phyloP scores from a whole-genome alignment of 352 stramenopile genomes.

The Globisporangium apiculatum region DNA sequence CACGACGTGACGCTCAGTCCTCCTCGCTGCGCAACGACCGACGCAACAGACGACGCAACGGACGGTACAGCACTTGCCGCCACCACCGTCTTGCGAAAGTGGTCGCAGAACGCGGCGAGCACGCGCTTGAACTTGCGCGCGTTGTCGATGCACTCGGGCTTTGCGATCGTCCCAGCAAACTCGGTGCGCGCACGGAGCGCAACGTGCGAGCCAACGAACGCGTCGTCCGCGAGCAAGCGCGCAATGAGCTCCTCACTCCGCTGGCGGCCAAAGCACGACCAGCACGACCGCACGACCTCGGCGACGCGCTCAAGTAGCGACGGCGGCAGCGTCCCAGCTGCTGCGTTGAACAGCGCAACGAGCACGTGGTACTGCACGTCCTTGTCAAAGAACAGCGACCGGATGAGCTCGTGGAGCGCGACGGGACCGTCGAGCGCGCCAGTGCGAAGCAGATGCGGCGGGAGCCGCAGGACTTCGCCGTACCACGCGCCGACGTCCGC shows the following conservation, averaged over 20 bases:
- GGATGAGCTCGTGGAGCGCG: constrained; percentile 53
- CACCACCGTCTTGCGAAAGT: constrained; percentile 58
- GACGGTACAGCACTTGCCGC: neutral
- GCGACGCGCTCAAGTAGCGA: constrained; percentile 57
- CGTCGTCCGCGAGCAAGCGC: constrained; percentile 50
- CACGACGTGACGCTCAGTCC: constrained; percentile 2
- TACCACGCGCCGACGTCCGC: constrained; percentile 64
- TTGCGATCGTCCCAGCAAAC: constrained; percentile 54
- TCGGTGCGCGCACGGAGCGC: constrained; percentile 38
- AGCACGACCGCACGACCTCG: constrained; percentile 70
- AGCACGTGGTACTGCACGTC: constrained; percentile 69
- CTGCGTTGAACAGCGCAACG: constrained; percentile 60
- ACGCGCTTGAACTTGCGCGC: constrained; percentile 76
- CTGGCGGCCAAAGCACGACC: constrained; percentile 56
- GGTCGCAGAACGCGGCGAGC: constrained; percentile 66
- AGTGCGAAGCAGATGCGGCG: constrained; percentile 32
- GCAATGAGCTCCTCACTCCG: constrained; percentile 57
- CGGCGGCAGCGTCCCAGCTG: constrained; percentile 44
- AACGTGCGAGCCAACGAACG: constrained; percentile 57
- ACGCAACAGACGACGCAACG: no score
- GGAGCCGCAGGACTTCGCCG: constrained; percentile 61
- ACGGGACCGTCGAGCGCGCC: constrained; percentile 47
- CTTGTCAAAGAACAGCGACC: constrained; percentile 72
- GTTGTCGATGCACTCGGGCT: constrained; percentile 59
- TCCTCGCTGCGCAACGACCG: no score